phyloP scores from a whole-genome alignment of 108 stramenopile species.

The Pseudonitzschia multistriata region DNA sequence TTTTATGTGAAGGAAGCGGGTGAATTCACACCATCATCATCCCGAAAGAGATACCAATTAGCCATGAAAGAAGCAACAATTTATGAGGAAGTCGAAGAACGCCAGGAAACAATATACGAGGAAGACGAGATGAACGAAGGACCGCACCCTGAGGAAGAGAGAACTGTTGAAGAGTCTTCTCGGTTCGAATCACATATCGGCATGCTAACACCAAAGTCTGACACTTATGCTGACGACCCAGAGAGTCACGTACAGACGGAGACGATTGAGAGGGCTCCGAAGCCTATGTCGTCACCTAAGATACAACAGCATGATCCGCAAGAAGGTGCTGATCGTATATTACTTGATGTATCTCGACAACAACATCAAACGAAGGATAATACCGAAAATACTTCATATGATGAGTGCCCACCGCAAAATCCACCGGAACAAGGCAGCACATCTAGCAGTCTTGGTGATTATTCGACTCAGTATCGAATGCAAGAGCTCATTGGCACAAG shows the following conservation, averaged over 20 bases:
- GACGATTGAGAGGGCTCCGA: too few species aligned
- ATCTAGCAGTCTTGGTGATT: neutral
- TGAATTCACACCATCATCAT: neutral
- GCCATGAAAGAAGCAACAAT: neutral
- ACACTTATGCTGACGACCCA: too few species aligned
- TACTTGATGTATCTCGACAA: neutral
- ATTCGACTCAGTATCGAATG: neutral
- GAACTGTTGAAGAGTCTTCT: too few species aligned
- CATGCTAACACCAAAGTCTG: too few species aligned
- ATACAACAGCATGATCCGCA: too few species aligned
- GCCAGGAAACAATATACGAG: constrained; percentile 8
- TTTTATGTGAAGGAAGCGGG: constrained; percentile 25
- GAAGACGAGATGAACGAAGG: neutral
- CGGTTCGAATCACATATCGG: neutral
- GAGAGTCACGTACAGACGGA: too few species aligned
- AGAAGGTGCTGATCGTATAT: neutral
- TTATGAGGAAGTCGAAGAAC: constrained; percentile 15
- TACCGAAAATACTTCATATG: neutral
- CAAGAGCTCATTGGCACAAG: neutral
- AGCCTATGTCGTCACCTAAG: too few species aligned
- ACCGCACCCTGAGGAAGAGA: neutral
- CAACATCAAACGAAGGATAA: neutral
- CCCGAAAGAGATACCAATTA: neutral
- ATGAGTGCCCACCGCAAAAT: neutral
- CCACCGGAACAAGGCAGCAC: neutral